Evolutionary conservation across 352 stramenopile genomes (phyloP).

Genomic region (Globisporangium polare): DNA sequence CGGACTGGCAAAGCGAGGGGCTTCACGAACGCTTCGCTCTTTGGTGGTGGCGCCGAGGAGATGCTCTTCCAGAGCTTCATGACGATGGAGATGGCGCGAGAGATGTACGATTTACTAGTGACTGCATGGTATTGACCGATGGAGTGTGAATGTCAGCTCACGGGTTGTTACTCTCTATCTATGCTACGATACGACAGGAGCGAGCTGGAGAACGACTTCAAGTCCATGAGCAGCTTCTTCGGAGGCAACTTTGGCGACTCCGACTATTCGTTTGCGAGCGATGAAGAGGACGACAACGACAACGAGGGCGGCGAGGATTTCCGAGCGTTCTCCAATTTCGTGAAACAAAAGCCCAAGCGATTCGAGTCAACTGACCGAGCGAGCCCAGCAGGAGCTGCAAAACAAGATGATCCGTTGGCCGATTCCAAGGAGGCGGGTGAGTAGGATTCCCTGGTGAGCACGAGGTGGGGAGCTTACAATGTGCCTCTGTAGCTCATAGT

Average conservation of each 20-base stretch:
- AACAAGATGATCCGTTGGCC: not conserved
- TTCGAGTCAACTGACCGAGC: not conserved
- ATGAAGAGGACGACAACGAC: not conserved
- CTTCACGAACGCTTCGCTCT: slow-evolving; percentile 4
- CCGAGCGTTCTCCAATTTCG: not conserved
- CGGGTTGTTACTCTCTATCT: not conserved
- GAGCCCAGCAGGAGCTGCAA: not conserved
- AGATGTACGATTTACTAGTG: slow-evolving; percentile 15
- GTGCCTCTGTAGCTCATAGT: not conserved
- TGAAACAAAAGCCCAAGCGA: not conserved
- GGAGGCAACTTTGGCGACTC: slow-evolving; percentile 18
- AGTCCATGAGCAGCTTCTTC: slow-evolving; percentile 46
- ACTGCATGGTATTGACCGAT: no score
- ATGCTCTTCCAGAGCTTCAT: slow-evolving; percentile 15
- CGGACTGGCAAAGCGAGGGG: not conserved
- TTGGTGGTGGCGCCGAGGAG: slow-evolving; percentile 13
- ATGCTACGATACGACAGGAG: slow-evolving; percentile 15
- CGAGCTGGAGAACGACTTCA: slow-evolving; percentile 43
- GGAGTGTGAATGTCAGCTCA: not conserved
- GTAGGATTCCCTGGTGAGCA: not conserved
- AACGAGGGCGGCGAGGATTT: slow-evolving; percentile 4
- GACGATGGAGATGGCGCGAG: slow-evolving; percentile 19
- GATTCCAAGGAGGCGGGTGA: not conserved
- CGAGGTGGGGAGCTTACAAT: not conserved
- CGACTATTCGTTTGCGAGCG: slow-evolving; percentile 17